These are phyloP conservation scores for Fusarium oxysporum DNA, from an alignment of 2,329 filamentous ascomycete species.

Conservation along the genomic window DNA sequence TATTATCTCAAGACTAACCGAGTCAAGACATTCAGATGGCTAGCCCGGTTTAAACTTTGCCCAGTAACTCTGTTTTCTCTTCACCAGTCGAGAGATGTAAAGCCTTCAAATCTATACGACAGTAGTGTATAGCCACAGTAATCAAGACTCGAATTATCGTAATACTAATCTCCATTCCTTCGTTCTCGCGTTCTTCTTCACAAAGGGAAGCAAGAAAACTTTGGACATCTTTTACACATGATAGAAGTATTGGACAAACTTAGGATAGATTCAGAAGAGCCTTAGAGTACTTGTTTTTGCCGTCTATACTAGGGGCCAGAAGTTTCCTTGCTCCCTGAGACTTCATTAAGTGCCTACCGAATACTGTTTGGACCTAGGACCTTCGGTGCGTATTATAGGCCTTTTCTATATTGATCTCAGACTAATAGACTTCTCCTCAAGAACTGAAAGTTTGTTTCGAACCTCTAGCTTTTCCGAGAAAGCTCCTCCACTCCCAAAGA, in stretches of 20 bases:
- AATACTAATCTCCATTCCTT: not conserved
- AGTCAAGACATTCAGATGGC: not conserved
- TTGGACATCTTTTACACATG: fast-evolving
- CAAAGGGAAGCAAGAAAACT: not conserved
- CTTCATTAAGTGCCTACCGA: not conserved
- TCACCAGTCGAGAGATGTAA: not conserved
- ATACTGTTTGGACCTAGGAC: fast-evolving
- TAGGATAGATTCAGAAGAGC: fast-evolving
- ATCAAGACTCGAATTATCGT: too few relatives aligned
- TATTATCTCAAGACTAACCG: not conserved
- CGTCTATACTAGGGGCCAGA: fast-evolving
- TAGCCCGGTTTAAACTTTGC: not conserved
- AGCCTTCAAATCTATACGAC: not conserved
- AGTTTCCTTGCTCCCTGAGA: fast-evolving
- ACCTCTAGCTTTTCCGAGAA: fast-evolving
- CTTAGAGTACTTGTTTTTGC: fast-evolving
- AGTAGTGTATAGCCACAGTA: too few relatives aligned
- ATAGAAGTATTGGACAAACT: not conserved
- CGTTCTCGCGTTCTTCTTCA: not conserved
- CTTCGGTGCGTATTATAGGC: not conserved
- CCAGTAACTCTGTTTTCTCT: not conserved
- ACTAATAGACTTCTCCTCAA: not conserved
- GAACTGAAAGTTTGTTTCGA: not conserved
- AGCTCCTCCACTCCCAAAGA: fast-evolving
- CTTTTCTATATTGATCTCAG: not conserved